phyloP scores from a whole-genome alignment of 495 filamentous ascomycete species.

The Tuber umbilicatum region DNA sequence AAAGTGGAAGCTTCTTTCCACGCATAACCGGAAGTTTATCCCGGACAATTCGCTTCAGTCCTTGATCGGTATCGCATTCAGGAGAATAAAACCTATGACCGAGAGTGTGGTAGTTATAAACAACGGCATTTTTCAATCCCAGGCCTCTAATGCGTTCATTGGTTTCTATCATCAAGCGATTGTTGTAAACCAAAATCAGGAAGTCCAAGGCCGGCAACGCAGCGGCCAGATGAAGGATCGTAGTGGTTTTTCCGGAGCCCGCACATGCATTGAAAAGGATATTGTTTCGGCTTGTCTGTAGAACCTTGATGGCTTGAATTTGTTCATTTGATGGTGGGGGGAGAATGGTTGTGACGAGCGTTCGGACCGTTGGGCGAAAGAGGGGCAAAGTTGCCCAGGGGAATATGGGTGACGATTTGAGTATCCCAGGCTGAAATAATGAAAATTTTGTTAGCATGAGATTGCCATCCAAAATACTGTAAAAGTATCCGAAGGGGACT shows the following conservation, averaged over 20 bases:
- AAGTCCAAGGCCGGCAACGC: conserved; percentile 4
- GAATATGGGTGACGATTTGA: background rate
- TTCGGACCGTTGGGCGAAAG: background rate
- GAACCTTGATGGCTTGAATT: background rate
- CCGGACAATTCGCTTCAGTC: conserved; percentile 18
- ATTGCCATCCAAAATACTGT: background rate
- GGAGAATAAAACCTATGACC: conserved; percentile 13
- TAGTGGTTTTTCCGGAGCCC: conserved; percentile 25
- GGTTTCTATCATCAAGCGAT: conserved; percentile 15
- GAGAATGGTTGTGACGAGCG: background rate
- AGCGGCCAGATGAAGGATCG: conserved; percentile 11
- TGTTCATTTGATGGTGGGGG: background rate
- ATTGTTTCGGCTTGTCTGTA: background rate
- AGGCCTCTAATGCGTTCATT: background rate
- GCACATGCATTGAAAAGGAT: conserved; percentile 18
- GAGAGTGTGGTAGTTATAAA: conserved; percentile 17
- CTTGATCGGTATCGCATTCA: conserved; percentile 17
- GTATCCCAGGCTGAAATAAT: background rate
- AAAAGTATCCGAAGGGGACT: background rate
- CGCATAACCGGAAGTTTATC: background rate
- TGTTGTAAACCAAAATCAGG: conserved; percentile 22
- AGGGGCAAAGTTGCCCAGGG: background rate
- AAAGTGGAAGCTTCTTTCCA: conserved; percentile 6
- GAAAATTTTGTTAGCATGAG: background rate
- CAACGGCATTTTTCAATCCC: conserved; percentile 13